Evolutionary conservation across 2,329 filamentous ascomycete species (phyloP), one percentile per base, ranked within the genome.

Genomic region (Ramularia collo-cygni): DNA sequence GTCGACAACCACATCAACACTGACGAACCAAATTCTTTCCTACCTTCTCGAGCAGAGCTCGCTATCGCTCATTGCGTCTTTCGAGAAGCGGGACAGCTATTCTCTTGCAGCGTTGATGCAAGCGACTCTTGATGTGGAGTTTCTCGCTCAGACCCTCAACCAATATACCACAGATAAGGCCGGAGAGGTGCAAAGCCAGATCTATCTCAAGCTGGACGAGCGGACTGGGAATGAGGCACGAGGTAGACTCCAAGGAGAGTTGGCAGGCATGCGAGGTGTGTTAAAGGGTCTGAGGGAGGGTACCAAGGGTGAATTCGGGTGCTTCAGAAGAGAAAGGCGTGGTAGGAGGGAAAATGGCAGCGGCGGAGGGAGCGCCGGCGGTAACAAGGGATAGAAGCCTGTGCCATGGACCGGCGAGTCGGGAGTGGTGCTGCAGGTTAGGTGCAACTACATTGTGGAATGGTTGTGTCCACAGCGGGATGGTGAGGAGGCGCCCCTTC

Each of bases 61-160:
- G 8, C 68, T 75, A 4, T 81, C 88, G 46, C 79, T 96, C n/a
- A 79, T 95, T 12, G 76, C 82, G 18, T 81, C 86, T 0, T 95
- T 96, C 71, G 71, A 75, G 61, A 60, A 70, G 26, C 79, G 66
- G 0, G 29, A 44, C 13, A 48, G 82, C 5, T 96, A 92, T 65
- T 75, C 79, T 1, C 78, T 98, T 0, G 72, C 83, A 4, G 82
- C 85, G 5, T 76, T 98, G 36, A 94, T 96, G 81, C 93, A 98
- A 65, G 93, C 93, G 1, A 98, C 92, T 0, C 77, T 98, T 1
- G 92, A 98, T 58, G 89, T 95, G 1, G 92, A 98, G 64, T 96
- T 98, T 59, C 81, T 96, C 42, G 86, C 89, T 1, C 92, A 98
- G 68, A 95, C 90, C 4, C 74, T 98, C 24, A 85, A 78, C 45